Evolutionary conservation across 1,284 basidiomycete species (phyloP), one percentile per base, ranked within the genome.

Genomic region (Moesziomyces parantarcticus): DNA sequence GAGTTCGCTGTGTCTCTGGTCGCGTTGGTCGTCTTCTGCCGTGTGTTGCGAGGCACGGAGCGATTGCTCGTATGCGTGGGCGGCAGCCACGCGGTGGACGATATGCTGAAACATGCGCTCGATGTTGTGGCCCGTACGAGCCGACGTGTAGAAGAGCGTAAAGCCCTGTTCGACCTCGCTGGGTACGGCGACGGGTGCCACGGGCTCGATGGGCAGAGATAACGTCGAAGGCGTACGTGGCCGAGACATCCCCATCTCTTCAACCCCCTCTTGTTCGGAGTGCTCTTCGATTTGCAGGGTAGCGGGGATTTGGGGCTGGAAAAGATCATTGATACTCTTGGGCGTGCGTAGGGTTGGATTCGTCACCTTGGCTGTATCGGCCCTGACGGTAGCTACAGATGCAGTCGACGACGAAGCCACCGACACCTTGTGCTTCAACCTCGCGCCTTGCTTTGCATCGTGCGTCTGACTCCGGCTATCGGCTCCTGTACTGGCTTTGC

Each of bases 131-230:
- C 77, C 74, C 5, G 67, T 74, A 34, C 66, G 63, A 18, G 74
- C 65, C 3, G 74, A 76, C 1, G 79, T 79, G 49, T 72, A 73
- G 74, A 81, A 78, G 20, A 81, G 75, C 6, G 69, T 64, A 42
- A 81, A 80, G 21, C 79, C 79, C 26, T 76, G 50, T 59, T 78
- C 72, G 9, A 72, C 3, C 5, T 42, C 50, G 5, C 11, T 41
- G 10, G 50, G 26, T 1, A 20, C 34, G 8, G 44, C 9, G 13
- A 20, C 23, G 3, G 32, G 36, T 3, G 36, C 25, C 7, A 46
- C 16, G 3, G 53, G 50, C 13, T 21, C 29, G 36, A 54, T 7
- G 18, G 65, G 55, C 14, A 62, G 55, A 7, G 51, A 58, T 8
- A 51, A 50, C 3, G 59, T 58, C 1, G 59, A 58, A 5, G 65